Evolutionary conservation across 129 eudicot genomes (phyloP).

Genomic region (Cynara cardunculus): DNA sequence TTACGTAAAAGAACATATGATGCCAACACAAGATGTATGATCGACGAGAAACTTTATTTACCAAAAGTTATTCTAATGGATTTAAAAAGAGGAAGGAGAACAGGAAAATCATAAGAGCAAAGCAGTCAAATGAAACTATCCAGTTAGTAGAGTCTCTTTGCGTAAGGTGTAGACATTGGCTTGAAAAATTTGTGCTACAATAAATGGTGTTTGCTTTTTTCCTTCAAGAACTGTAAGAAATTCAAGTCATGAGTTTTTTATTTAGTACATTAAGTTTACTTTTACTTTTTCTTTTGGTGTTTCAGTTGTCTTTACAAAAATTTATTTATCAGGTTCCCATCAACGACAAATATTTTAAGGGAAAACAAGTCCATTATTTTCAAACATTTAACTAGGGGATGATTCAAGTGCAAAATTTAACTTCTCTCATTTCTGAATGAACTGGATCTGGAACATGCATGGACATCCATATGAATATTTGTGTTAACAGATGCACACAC

Average conservation of each 20-base stretch:
- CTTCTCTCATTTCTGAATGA: background rate
- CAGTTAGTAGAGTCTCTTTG: background rate
- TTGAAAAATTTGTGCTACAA: background rate
- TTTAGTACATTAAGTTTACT: background rate
- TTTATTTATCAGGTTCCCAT: background rate
- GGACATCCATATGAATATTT: background rate
- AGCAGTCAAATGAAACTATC: constrained; percentile 2
- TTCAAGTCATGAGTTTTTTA: constrained; percentile 2
- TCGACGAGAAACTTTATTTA: background rate
- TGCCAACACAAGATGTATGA: background rate
- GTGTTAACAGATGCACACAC: background rate
- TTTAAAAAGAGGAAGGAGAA: background rate
- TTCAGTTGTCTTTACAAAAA: background rate
- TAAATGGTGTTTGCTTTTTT: background rate
- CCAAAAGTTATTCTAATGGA: background rate
- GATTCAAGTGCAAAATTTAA: background rate
- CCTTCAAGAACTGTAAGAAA: background rate
- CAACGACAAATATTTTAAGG: background rate
- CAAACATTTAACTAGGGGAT: background rate
- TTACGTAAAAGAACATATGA: background rate
- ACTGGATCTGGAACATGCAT: background rate
- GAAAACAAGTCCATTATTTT: background rate
- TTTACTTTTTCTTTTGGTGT: background rate
- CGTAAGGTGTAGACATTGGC: background rate
- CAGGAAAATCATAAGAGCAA: background rate